phyloP scores from a whole-genome alignment of 2,329 filamentous ascomycete species.

The Xylariaceae sp. region DNA sequence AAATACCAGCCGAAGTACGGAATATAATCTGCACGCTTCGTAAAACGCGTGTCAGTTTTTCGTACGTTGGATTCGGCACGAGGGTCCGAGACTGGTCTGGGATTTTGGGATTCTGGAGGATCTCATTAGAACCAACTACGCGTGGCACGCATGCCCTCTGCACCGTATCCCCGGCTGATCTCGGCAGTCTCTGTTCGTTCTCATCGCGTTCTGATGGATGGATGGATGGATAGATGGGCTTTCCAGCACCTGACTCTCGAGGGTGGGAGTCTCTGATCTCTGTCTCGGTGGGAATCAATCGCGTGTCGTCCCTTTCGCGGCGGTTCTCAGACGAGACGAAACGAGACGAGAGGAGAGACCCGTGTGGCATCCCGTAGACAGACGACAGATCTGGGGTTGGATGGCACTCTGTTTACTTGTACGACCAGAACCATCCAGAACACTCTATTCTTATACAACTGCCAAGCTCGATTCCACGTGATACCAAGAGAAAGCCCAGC shows the following conservation, averaged over 20 bases:
- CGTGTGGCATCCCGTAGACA: neutral
- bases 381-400: neutral
- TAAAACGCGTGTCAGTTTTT: conserved; percentile 39
- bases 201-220: conserved; percentile 28
- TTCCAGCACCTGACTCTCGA: neutral
- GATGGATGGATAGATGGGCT: neutral
- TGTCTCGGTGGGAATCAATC: neutral
- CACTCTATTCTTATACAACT: neutral
- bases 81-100: conserved; percentile 34
- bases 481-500: neutral
- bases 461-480: neutral
- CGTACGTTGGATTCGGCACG: conserved; percentile 40
- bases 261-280: conserved; percentile 6
- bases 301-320: neutral
- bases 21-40: conserved; percentile 34
- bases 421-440: neutral
- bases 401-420: neutral
- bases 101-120: too few relatives aligned
- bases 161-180: conserved; percentile 35
- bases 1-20: neutral
- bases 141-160: conserved; percentile 42
- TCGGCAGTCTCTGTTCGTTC: conserved; percentile 36
- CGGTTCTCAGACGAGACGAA: neutral
- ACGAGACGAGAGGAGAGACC: neutral
- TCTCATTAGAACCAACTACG: neutral